Evolutionary conservation across 2,329 filamentous ascomycete species (phyloP), one percentile per base, ranked within the genome.

Genomic region (Aotearoamyces nothofagi): DNA sequence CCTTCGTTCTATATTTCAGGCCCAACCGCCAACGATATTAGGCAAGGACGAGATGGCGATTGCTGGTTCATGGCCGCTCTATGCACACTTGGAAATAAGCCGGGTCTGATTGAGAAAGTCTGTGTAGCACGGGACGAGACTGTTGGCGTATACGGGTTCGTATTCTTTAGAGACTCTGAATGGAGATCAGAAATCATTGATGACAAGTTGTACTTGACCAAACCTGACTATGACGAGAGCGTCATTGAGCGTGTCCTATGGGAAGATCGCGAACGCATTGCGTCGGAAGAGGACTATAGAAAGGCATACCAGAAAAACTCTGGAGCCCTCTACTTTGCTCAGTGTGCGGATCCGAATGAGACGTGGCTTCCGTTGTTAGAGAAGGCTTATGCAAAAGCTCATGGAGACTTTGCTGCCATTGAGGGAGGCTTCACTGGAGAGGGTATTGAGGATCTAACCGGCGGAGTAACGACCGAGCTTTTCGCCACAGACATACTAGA

Each of bases 121-220:
- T 45, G 42, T 11, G 34, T 32, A 2, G 38, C 40, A 10, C 31
- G 43, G 10, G 39, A 45, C 33, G 41, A 66, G 53, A 58, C 66
- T 33, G 72, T 87, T 28, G 82, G 83, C 9, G 83, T 92, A 3
- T 92, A 92, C 43, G 82, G 82, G 1, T 92, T 92, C 42, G 80
- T 92, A 24, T 92, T 92, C 47, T 78, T 77, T 49, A 61, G 82
- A 45, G 82, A 92, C 44, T 82, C 83, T 28, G 81, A 87, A 50
- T 93, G 83, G 84, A 78, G 86, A 29, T 81, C 83, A 40, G 83
- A 79, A 35, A 83, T 93, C 34, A 72, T 93, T 33, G 84, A 93
- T 45, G 84, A 93, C 51, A 90, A 90, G 53, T 62, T 93, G 2
- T 92, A 81, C 48, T 65, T 92, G 10, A 78, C 74, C 30, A 80